phyloP scores from a whole-genome alignment of 2,329 filamentous ascomycete genomes.

The Rugonectria rugulosa region DNA sequence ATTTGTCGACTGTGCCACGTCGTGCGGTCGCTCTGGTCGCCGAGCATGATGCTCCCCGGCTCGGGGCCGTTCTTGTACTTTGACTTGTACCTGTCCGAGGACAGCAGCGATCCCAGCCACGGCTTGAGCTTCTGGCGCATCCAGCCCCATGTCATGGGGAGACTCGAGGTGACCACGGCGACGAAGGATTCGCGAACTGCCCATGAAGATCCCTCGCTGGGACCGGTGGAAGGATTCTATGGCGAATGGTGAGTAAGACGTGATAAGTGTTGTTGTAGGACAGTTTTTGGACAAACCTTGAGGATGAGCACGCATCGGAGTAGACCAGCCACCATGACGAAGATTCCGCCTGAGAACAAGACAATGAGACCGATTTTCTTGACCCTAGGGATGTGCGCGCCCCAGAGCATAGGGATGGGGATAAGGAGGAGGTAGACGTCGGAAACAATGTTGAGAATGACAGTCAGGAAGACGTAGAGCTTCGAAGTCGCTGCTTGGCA shows the following conservation, averaged over 20 bases:
- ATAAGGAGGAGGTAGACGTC: slow-evolving; percentile 52
- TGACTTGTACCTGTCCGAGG: slow-evolving; percentile 24
- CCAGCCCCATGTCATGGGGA: slow-evolving; percentile 44
- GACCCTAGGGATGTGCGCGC: slow-evolving; percentile 53
- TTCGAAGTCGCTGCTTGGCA: slow-evolving; percentile 51
- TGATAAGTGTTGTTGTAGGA: not conserved
- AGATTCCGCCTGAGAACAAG: slow-evolving; percentile 54
- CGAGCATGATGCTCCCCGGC: slow-evolving; percentile 35
- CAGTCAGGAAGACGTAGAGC: slow-evolving; percentile 47
- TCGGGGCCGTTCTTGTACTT: slow-evolving; percentile 31
- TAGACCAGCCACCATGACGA: slow-evolving; percentile 48
- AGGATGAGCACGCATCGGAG: slow-evolving; percentile 48
- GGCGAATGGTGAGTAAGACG: slow-evolving; percentile 35
- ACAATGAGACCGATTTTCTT: slow-evolving; percentile 62
- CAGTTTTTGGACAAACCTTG: slow-evolving; percentile 34
- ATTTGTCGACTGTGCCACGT: slow-evolving; percentile 29
- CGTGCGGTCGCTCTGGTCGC: slow-evolving; percentile 20
- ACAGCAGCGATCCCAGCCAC: slow-evolving; percentile 34
- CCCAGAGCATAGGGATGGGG: slow-evolving; percentile 59
- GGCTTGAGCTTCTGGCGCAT: slow-evolving; percentile 38
- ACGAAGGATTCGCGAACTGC: slow-evolving; percentile 50
- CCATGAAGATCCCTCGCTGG: slow-evolving; percentile 45
- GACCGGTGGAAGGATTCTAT: slow-evolving; percentile 46
- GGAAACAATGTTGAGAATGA: slow-evolving; percentile 48
- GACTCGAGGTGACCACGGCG: slow-evolving; percentile 47